Evolutionary conservation across 495 filamentous ascomycete genomes (phyloP).

Genomic region (Hypoxylon perforatum): DNA sequence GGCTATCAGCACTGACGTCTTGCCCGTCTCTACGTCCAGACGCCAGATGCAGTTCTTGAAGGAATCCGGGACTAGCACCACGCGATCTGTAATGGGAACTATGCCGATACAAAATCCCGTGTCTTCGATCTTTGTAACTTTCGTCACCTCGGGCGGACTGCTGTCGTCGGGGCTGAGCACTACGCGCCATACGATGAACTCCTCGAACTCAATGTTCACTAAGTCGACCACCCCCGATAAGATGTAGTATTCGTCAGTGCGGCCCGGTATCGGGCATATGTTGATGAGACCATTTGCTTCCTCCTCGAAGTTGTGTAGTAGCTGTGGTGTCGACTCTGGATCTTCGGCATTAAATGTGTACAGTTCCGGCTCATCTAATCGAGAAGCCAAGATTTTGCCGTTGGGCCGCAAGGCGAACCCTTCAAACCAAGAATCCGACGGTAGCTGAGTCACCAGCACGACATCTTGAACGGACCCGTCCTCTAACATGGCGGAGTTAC

Average conservation of each 20-base stretch:
- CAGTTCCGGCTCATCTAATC: conserved; percentile 44
- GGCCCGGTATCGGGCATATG: conserved; percentile 39
- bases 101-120: conserved; percentile 40
- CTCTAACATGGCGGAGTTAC: conserved; percentile 28
- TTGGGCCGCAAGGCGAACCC: conserved; percentile 44
- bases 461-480: conserved; percentile 37
- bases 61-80: conserved; percentile 41
- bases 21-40: conserved; percentile 40
- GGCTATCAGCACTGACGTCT: conserved; percentile 20
- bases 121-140: conserved; percentile 25
- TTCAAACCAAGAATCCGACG: conserved; percentile 48
- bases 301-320: conserved; percentile 42
- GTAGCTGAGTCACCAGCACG: conserved; percentile 45
- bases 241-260: conserved; percentile 39
- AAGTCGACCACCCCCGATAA: conserved; percentile 39
- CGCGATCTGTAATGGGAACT: conserved; percentile 31
- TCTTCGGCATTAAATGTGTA: conserved; percentile 47
- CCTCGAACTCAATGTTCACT: conserved; percentile 25
- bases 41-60: conserved; percentile 39
- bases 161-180: conserved; percentile 39
- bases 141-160: conserved; percentile 33
- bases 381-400: conserved; percentile 42
- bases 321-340: conserved; percentile 29
- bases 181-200: conserved; percentile 44
- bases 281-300: conserved; percentile 42